These are phyloP conservation scores for Candida ascalaphidarum DNA, from an alignment of 805 yeast genomes.

Conservation along the genomic window DNA sequence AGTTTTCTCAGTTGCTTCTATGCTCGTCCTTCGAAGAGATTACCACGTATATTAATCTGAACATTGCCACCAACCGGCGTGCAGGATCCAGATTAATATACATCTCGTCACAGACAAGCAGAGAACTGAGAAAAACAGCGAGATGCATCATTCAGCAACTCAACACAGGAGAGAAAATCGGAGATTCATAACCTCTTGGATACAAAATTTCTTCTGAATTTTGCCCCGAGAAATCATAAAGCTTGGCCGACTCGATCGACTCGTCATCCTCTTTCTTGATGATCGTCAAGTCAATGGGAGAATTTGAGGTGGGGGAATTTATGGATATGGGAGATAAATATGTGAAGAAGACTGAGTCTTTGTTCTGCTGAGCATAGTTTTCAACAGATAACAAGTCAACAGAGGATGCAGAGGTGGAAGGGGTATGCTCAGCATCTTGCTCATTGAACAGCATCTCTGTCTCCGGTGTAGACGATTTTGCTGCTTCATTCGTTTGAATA, in stretches of 20 bases:
- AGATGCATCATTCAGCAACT: not conserved
- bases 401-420: no score
- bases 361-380: no score
- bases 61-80: conserved; percentile 5
- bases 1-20: no score
- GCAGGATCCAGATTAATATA: conserved; percentile 12
- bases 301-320: conserved; percentile 27
- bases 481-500: not conserved
- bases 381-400: no score
- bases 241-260: no score
- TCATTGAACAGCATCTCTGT: conserved; percentile 6
- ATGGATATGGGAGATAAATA: conserved; percentile 37
- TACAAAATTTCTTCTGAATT: conserved; percentile 39
- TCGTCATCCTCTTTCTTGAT: conserved; percentile 7
- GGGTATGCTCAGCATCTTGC: conserved; percentile 3
- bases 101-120: conserved; percentile 16
- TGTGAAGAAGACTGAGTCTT: conserved; percentile 11
- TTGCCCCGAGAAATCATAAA: conserved; percentile 32
- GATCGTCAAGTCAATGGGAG: conserved; percentile 32
- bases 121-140: conserved; percentile 13
- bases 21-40: not conserved
- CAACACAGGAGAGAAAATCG: not conserved
- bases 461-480: conserved; percentile 2
- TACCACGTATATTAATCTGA: conserved; percentile 17
- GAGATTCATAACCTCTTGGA: conserved; percentile 3